Evolutionary conservation across 2,329 filamentous ascomycete genomes (phyloP), one percentile per base, ranked within the genome.

Genomic region (Colletotrichum sp.): DNA sequence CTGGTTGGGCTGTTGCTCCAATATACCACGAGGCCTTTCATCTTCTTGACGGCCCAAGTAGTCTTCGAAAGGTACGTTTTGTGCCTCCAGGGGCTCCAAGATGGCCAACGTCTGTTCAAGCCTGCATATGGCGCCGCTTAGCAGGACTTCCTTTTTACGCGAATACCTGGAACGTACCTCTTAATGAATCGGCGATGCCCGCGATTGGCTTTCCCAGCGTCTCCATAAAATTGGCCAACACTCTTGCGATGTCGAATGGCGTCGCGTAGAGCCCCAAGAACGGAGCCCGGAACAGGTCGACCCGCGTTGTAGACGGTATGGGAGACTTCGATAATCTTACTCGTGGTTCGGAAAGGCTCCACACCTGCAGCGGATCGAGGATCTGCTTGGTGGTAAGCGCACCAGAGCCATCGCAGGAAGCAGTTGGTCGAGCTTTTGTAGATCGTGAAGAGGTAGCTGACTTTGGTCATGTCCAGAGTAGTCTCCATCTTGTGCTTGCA

Each of bases 1-100:
- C 39, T n/a, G 1, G 2, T 48, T 48, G 39, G 0, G 0, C 6
- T 48, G 39, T 48, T 48, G 39, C 0, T 48, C 18, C 18, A 48
- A 48, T n/a, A 0, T n/a, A 0, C 18, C 0, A 48, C 18, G 39
- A 48, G 39, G 39, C 0, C 39, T 0, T 4, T 0, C 39, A n/a
- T 48, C 18, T n/a, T 48, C 39, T n/a, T 48, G 39, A 1, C 18
- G 18, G 39, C 39, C 39, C 39, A 48, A 0, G 1, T 48, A 48
- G 18, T 48, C 39, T n/a, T 48, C 9, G 18, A 48, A 48, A 48
- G 39, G 9, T 0, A n/a, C 39, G 6, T 48, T 0, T 6, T 48
- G 18, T 0, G 39, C 0, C 39, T 48, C 39, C 18, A 48, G 18
- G 9, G 39, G 39, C 18, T 12, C 0, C 39, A 48, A 48, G 39